Evolutionary conservation across 805 yeast genomes (phyloP).

Genomic region (Millerozyma acaciae): DNA sequence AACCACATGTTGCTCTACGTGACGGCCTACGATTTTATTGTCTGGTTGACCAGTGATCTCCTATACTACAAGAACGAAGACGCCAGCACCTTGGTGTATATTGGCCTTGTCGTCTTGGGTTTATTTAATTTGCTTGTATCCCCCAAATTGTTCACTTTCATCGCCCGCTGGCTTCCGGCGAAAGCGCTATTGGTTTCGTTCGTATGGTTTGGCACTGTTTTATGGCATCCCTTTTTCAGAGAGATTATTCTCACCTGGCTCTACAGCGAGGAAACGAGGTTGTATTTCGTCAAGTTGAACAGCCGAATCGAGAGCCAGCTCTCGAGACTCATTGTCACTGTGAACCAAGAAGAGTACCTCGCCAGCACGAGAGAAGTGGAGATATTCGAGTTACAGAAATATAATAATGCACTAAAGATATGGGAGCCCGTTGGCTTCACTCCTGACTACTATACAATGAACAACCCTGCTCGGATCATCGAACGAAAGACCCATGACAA

Average conservation of each 20-base stretch:
- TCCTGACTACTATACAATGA: conserved; percentile 49
- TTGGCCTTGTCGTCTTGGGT: conserved; percentile 28
- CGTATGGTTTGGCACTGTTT: conserved; percentile 47
- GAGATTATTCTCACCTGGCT: conserved; percentile 43
- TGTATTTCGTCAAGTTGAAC: conserved; percentile 44
- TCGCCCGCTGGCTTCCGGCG: conserved; percentile 25
- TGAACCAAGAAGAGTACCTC: conserved; percentile 11
- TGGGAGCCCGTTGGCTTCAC: conserved; percentile 67
- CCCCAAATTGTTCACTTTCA: conserved; percentile 26
- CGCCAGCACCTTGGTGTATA: conserved; percentile 50
- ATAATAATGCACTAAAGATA: conserved; percentile 43
- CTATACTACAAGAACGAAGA: conserved; percentile 63
- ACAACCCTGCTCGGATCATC: conserved; percentile 26
- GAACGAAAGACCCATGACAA: conserved; percentile 15
- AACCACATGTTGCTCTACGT: conserved; percentile 72
- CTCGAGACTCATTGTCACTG: conserved; percentile 7
- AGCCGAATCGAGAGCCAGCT: conserved; percentile 42
- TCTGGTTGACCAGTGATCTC: conserved; percentile 48
- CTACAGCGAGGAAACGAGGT: conserved; percentile 63
- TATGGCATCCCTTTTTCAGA: conserved; percentile 54
- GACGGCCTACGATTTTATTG: conserved; percentile 53
- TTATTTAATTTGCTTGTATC: conserved; percentile 19
- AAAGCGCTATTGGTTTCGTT: conserved; percentile 29
- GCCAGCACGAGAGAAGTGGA: conserved; percentile 45
- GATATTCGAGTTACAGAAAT: conserved; percentile 63